Evolutionary conservation across 768 basidiomycete genomes (phyloP), one percentile per base, ranked within the genome.

Genomic region (Rhizopogon salebrosus): DNA sequence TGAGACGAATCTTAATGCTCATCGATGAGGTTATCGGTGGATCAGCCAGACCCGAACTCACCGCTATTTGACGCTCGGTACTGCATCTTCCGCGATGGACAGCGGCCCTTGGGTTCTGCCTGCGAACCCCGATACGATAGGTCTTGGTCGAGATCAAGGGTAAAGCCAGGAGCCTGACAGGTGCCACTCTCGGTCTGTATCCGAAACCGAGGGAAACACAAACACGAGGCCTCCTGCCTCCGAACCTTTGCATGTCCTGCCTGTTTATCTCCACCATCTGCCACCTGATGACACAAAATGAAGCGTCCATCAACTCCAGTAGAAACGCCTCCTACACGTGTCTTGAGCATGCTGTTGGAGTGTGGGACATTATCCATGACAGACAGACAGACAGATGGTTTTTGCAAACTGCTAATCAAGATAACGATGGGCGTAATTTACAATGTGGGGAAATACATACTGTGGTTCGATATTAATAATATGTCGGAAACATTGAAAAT

Each of bases 1-100:
- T 67, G 65, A 29, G 68, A 69, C 26, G 66, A 68, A 46, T 68
- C 66, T 70, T 59, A 40, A 26, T 49, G 41, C 35, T 38, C 57
- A 59, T 65, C 43, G 59, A 61, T 48, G 48, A 10, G 45, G 31
- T 20, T 20, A 45, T 45, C 43, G 8, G 27, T 20, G 13, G 27
- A 45, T 45, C 29, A 45, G 29, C 22, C 13, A 22, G 14, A 9
- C 4, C 0, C 31, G 20, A 34, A 31, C 43, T 46, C 43, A 46
- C 43, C 43, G 13, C 43, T 46, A 34, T 46, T 29, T 31, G 43
- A 22, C 20, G 4, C 13, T 34, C 43, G 43, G 22, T 46, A 46
- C 43, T 29, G 43, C 43, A 46, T 46, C 20, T 46, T 45, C 43
- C 29, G n/a, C 20, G 14, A 46, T 22, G 20, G 20, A 22, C 8